A percentile compares a stretch with the other conserved stretches of the same genome.
These are phyloP conservation scores for Thielaviopsis musarum DNA, from an alignment of 2,329 filamentous ascomycete species.

Conservation along the genomic window DNA sequence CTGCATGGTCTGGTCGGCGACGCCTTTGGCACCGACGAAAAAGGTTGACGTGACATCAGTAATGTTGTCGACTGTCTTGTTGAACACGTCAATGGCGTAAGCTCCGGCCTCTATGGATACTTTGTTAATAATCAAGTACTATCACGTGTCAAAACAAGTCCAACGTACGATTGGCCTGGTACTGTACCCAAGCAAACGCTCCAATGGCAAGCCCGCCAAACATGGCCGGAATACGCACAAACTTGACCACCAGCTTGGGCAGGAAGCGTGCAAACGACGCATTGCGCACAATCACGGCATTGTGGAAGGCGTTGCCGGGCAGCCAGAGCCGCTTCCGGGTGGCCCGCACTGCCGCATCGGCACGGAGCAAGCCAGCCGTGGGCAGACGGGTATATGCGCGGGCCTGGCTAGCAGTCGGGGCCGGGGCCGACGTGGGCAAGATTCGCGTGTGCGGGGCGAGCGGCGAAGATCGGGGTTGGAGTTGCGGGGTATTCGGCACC, in stretches of 20 bases:
- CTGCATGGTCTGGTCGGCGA: conserved; percentile 61
- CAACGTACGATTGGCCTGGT: conserved; percentile 71
- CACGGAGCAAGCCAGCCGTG: conserved; percentile 50
- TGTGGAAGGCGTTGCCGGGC: conserved; percentile 71
- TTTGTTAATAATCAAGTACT: neutral
- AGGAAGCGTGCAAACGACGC: conserved; percentile 50
- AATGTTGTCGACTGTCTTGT: conserved; percentile 54
- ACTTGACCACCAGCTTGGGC: conserved; percentile 80
- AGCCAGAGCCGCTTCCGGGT: conserved; percentile 55
- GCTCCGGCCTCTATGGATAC: conserved; percentile 28
- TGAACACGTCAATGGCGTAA: conserved; percentile 48
- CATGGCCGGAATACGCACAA: conserved; percentile 73
- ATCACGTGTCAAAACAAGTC: neutral
- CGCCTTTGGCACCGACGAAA: conserved; percentile 54
- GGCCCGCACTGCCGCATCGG: conserved; percentile 44
- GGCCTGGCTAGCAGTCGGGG: neutral
- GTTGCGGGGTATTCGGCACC: conserved; percentile 6
- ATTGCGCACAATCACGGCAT: conserved; percentile 48
- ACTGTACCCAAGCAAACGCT: conserved; percentile 81
- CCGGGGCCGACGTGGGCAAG: neutral
- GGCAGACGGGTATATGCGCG: conserved; percentile 37
- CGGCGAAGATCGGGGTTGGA: neutral
- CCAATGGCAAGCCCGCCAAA: conserved; percentile 80
- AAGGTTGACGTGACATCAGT: conserved; percentile 50
- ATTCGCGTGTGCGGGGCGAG: neutral